Evolutionary conservation across 208 protist genomes (phyloP).

Genomic region (Trypanosomatidae sp.): DNA sequence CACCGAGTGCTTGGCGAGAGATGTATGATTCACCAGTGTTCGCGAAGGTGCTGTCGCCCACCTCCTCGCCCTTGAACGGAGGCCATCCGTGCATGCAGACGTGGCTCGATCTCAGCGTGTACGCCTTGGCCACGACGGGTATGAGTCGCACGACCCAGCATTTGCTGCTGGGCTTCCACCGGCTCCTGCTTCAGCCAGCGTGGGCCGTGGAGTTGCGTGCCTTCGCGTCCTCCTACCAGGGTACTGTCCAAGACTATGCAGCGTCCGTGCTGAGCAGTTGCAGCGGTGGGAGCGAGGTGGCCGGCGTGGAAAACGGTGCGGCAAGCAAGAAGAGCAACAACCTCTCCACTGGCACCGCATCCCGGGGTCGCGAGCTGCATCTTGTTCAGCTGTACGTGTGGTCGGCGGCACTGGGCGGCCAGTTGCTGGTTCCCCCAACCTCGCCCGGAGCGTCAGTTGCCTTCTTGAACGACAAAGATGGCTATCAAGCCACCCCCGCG

Average conservation of each 20-base stretch:
- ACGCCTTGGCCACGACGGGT: slow-evolving; percentile 28
- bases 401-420: slow-evolving; percentile 34
- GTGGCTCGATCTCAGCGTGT: slow-evolving; percentile 22
- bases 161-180: slow-evolving; percentile 26
- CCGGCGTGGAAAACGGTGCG: background rate
- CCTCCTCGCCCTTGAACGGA: slow-evolving; percentile 3
- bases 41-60: slow-evolving; percentile 6
- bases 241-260: slow-evolving; percentile 19
- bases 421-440: slow-evolving; percentile 20
- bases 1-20: slow-evolving; percentile 9
- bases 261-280: slow-evolving; percentile 5
- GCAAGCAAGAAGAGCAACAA: background rate
- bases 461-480: slow-evolving; percentile 19
- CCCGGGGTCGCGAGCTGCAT: slow-evolving; percentile 10
- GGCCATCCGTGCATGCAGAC: slow-evolving; percentile 19
- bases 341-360: background rate
- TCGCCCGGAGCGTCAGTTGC: slow-evolving; percentile 12
- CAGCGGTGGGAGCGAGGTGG: background rate
- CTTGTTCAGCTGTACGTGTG: slow-evolving; percentile 32
- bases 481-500: slow-evolving; percentile 11
- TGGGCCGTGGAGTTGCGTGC: slow-evolving; percentile 33
- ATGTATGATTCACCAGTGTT: slow-evolving; percentile 31
- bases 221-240: slow-evolving; percentile 27
- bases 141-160: slow-evolving; percentile 35
- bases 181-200: slow-evolving; percentile 24